phyloP scores from a whole-genome alignment of 1,139 yeast genomes.

The Suhomyces choctaworum region DNA sequence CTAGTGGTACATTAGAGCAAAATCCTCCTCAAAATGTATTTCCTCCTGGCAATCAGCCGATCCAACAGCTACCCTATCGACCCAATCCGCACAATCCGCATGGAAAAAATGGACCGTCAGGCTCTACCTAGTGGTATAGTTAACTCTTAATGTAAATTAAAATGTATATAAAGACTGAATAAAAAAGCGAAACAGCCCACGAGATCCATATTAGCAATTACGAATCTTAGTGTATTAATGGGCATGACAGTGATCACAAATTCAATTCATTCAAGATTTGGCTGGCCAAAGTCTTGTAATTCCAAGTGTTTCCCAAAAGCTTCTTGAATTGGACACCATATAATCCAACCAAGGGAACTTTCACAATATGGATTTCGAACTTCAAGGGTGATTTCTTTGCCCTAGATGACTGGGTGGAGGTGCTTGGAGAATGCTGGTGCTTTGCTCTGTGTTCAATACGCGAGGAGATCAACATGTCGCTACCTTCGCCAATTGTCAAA shows the following conservation, averaged over 20 bases:
- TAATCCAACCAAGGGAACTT: constrained; percentile 85
- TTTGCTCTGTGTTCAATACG: constrained; percentile 54
- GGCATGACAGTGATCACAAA: constrained; percentile 40
- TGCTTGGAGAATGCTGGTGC: constrained; percentile 33
- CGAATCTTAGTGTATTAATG: no score
- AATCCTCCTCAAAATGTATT: no score
- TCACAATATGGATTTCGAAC: constrained; percentile 90
- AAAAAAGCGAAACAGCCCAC: no score
- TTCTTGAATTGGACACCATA: constrained; percentile 96
- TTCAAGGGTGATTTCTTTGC: constrained; percentile 56
- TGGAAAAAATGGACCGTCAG: no score
- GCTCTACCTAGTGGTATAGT: no score
- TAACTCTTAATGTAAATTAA: constrained; percentile 4
- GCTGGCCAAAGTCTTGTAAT: constrained; percentile 89
- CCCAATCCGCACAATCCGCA: no score
- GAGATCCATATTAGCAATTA: no score
- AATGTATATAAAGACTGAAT: constrained; percentile 5
- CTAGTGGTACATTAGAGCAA: no score
- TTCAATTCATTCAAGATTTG: constrained; percentile 79
- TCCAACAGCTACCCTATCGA: no score
- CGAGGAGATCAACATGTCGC: constrained; percentile 66
- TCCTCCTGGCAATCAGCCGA: no score
- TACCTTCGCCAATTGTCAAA: constrained; percentile 51
- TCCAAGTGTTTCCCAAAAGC: constrained; percentile 92
- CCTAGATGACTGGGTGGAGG: constrained; percentile 24